phyloP scores from a whole-genome alignment of 257 asterid genomes.

The Eustoma russellianum region DNA sequence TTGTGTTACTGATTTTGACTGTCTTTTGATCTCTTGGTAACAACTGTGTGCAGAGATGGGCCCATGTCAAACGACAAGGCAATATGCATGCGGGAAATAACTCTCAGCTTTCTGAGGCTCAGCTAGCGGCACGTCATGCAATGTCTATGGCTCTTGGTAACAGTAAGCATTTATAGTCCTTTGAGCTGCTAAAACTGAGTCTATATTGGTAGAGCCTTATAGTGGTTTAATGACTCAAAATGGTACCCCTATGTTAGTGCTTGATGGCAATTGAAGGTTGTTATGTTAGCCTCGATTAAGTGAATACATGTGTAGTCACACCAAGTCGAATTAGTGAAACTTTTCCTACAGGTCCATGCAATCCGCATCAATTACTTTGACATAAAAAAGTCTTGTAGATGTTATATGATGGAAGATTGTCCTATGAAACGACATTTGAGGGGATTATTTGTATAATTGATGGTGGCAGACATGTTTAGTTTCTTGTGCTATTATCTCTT shows the following conservation, averaged over 20 bases:
- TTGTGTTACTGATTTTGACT: not conserved
- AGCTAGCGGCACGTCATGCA: conserved; percentile 8
- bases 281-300: not conserved
- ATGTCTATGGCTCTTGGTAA: conserved; percentile 18
- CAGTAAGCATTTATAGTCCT: not conserved
- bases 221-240: not conserved
- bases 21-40: not conserved
- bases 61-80: not conserved
- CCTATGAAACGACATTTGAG: too few species aligned
- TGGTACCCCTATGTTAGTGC: not conserved
- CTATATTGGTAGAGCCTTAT: too few species aligned
- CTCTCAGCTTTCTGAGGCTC: conserved; percentile 9
- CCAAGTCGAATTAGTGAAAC: too few species aligned
- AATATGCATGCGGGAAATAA: conserved; percentile 1
- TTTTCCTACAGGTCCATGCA: too few species aligned
- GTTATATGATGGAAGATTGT: too few species aligned
- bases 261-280: not conserved
- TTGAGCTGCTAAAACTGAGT: not conserved
- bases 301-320: not conserved
- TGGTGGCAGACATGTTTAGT: too few species aligned
- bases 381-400: too few species aligned
- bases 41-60: conserved; percentile 67
- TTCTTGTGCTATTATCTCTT: too few species aligned
- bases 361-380: too few species aligned
- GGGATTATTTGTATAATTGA: too few species aligned